Base-by-base conservation (phyloP, 371 early-diverging fungal species). In the Mortierella sp. region DNA sequence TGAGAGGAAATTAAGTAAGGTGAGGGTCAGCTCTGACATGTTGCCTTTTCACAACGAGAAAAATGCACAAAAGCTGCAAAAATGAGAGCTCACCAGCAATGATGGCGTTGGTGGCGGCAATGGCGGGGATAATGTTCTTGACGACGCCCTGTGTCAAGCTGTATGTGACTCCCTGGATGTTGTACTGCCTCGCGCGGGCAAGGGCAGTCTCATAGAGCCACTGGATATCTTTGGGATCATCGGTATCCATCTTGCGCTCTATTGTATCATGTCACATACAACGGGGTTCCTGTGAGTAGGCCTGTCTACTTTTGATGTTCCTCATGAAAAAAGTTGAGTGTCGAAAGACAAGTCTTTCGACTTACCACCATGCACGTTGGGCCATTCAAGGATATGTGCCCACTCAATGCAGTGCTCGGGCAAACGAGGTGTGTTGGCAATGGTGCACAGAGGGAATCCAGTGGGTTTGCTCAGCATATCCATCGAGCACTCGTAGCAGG, bases 111-210 rank as follows among this genome's bases (percentile, higher is more conserved):
- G 96, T 96, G 11, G 94, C 92, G 32, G 94, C 95, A 74, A 95
- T 92, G 21, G 95, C 95, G 3, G 95, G 95, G 21, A 95, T 94
- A 71, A 93, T 92, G 80, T 96, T 95, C 89, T 97, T 97, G 76
- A 97, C 95, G 24, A 99, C 99, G 16, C 98, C 99, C 85, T 97
- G 97, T 0, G 98, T 96, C 72, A 99, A 91, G n/a, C 96, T 92
- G 80, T 96, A 97, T 1, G 95, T 97, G 32, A 99, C 95, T 21
- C 98, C 99, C 6, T 91, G 83, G 71, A 99, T 99, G 77, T 94
- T 94, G 87, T 95, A 97, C 75, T 95, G 87, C 10, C 88, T 83
- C 11, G 97, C 98, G 18, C 99, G 93, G 46, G 88, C 88, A 11
- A 84, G 75, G 0, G 99, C 99, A 65, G 88, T 90, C 55, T 95